Evolutionary conservation across 495 filamentous ascomycete species (phyloP).

Genomic region (Lentithecium fluviatile): DNA sequence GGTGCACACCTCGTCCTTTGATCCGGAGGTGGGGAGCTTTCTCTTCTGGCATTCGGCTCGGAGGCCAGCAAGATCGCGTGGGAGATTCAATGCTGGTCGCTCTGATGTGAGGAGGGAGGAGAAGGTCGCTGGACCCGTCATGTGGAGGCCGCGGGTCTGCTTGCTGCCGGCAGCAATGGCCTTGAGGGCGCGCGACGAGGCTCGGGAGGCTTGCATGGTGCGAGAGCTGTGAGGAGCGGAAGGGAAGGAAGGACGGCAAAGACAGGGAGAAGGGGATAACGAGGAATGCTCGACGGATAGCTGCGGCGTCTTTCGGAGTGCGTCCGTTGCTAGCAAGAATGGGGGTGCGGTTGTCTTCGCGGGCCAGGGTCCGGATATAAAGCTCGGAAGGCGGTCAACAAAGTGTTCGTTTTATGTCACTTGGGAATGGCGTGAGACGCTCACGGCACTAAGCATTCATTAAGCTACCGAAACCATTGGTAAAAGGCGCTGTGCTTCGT

Average conservation of each 20-base stretch:
- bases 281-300: too few species aligned
- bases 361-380: too few species aligned
- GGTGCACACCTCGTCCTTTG: slow-evolving; percentile 50
- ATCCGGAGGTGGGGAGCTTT: slow-evolving; percentile 54
- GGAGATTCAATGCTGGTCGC: slow-evolving; percentile 39
- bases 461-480: too few species aligned
- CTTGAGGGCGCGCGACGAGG: slow-evolving; percentile 53
- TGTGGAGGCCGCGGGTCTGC: slow-evolving; percentile 52
- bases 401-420: too few species aligned
- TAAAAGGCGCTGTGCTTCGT: too few species aligned
- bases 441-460: too few species aligned
- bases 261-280: background rate
- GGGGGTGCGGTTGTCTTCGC: too few species aligned
- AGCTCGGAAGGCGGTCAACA: too few species aligned
- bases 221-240: background rate
- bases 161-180: slow-evolving; percentile 46
- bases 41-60: slow-evolving; percentile 45
- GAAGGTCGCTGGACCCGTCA: slow-evolving; percentile 48
- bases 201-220: slow-evolving; percentile 53
- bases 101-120: slow-evolving; percentile 43
- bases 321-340: too few species aligned
- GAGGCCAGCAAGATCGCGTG: slow-evolving; percentile 39
- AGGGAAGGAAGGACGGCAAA: background rate
- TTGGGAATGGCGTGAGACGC: too few species aligned
- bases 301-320: too few species aligned